Evolutionary conservation across 441 rosid genomes (phyloP), one percentile per base, ranked within the genome.

Genomic region (Erodium trifolium): DNA sequence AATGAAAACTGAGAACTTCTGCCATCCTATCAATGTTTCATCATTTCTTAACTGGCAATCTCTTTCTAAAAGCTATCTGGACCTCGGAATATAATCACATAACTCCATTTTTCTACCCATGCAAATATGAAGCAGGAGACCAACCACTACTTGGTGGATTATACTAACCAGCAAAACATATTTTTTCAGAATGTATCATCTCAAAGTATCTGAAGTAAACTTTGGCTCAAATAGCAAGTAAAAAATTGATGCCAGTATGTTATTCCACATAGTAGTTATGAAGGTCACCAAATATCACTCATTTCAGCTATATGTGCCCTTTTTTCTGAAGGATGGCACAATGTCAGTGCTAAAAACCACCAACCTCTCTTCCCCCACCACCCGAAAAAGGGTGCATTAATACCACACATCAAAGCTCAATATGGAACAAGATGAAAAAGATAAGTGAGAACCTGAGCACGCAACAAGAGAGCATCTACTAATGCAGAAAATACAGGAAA

Each of bases 391-490:
- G 13, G 49, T 43, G 12, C 49, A 8, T 12, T 43, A 10, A 9
- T 64, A 53, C 43, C 7, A 1, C 10, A n/a, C 34, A 2, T 17
- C 12, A 62, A 41, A 31, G 19, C 49, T 41, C 2, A 49, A 68
- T 47, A 12, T 5, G 9, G 19, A 45, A 27, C 5, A 45, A 49
- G 59, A 35, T 27, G 39, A 13, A 41, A 29, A 35, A 65, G 55
- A 6, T 43, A 49, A 74, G 70, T 70, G 65, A 41, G 76, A 78
- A 93, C 99, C 99, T 91, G 97, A 79, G 95, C 87, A 62, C 97
- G 95, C 78, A 85, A 75, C 70, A 93, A 79, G 77, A 93, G 92
- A 17, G 92, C 86, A 79, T 93, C 96, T 68, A 89, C 84, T 76
- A 93, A 79, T 73, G 95, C 86, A 68, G 89, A 87, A 80, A 89